Conservation (phyloP, 2,329 filamentous ascomycete genomes). For the Fusarium zealandicum region DNA sequence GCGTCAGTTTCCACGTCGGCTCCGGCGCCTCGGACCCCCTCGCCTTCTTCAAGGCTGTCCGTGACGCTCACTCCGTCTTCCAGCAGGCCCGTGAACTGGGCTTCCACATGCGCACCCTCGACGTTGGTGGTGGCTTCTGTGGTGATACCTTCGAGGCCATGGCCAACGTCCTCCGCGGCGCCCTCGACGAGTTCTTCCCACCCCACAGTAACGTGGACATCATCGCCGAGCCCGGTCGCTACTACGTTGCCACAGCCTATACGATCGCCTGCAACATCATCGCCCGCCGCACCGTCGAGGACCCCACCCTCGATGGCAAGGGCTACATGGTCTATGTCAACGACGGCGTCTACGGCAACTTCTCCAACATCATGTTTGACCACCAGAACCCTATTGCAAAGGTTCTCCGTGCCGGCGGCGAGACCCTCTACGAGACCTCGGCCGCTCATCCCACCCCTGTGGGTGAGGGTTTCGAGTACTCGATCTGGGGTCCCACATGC, state of each 20-base stretch:
- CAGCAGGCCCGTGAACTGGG: constrained; percentile 80
- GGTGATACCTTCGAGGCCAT: constrained; percentile 92
- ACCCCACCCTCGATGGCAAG: constrained; percentile 68
- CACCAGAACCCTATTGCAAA: constrained; percentile 91
- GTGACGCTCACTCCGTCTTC: constrained; percentile 88
- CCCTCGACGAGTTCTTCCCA: constrained; percentile 89
- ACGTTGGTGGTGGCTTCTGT: constrained; percentile 93
- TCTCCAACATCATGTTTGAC: constrained; percentile 99
- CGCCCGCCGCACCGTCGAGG: constrained; percentile 85
- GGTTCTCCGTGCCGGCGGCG: constrained; percentile 71
- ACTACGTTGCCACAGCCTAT: constrained; percentile 93
- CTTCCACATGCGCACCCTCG: constrained; percentile 83
- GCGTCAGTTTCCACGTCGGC: constrained; percentile 97
- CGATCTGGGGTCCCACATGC: constrained; percentile 97
- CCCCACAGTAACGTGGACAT: constrained; percentile 73
- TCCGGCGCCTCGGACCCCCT: constrained; percentile 94
- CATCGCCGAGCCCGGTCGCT: constrained; percentile 95
- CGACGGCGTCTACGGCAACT: constrained; percentile 97
- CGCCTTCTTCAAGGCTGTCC: constrained; percentile 89
- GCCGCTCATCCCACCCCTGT: constrained; percentile 56
- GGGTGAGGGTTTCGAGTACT: constrained; percentile 76
- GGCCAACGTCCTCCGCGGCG: constrained; percentile 78
- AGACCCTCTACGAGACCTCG: constrained; percentile 64
- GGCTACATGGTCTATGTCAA: constrained; percentile 98
- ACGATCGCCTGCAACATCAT: constrained; percentile 96